phyloP scores from a whole-genome alignment of 306 rosid genomes.

The Quercus alba region DNA sequence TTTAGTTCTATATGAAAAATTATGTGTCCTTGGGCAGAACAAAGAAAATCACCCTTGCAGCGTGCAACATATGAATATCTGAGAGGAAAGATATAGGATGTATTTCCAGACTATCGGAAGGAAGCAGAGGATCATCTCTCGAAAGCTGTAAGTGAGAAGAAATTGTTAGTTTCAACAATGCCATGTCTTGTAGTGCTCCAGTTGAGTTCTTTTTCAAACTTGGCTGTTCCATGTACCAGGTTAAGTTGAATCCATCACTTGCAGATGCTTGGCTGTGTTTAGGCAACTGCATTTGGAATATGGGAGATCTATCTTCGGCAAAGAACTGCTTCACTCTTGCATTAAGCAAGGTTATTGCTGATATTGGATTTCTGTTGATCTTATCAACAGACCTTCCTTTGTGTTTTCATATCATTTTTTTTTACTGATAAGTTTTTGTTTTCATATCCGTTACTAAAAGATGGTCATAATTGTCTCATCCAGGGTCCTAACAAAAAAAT shows the following conservation, averaged over 20 bases:
- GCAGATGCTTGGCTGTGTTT: slow-evolving; percentile 97
- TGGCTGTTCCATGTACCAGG: slow-evolving; percentile 47
- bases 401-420: not conserved
- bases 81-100: slow-evolving; percentile 84
- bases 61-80: slow-evolving; percentile 76
- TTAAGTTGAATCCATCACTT: slow-evolving; percentile 91
- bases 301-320: slow-evolving; percentile 79
- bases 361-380: slow-evolving; percentile 9
- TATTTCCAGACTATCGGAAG: slow-evolving; percentile 69
- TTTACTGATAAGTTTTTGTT: slow-evolving; percentile 6
- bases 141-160: slow-evolving; percentile 64
- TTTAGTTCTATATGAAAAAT: too few species aligned
- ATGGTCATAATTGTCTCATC: slow-evolving; percentile 15
- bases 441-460: slow-evolving; percentile 14
- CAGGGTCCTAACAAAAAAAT: slow-evolving; percentile 81
- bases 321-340: slow-evolving; percentile 85
- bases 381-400: not conserved
- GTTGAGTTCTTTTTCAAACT: slow-evolving; percentile 20
- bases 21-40: too few species aligned
- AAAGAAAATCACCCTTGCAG: slow-evolving; percentile 46
- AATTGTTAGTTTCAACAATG: slow-evolving; percentile 16
- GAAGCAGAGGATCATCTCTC: slow-evolving; percentile 97
- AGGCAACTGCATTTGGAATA: slow-evolving; percentile 97
- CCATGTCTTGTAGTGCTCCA: slow-evolving; percentile 11
- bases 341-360: slow-evolving; percentile 61